These are phyloP conservation scores for Geum urbanum DNA, from an alignment of 306 rosid genomes.

Conservation along the genomic window DNA sequence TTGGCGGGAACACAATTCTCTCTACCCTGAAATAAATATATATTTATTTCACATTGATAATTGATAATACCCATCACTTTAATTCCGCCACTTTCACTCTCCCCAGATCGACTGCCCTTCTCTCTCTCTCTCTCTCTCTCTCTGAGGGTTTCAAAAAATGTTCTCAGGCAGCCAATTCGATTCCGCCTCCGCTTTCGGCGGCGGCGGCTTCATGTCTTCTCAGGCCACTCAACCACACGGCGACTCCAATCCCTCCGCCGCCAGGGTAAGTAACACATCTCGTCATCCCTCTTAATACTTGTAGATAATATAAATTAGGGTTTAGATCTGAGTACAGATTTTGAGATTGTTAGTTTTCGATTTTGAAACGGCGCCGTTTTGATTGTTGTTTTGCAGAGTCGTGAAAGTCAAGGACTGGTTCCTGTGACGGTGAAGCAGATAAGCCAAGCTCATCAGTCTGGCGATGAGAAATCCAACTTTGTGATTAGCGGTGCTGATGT, in stretches of 20 bases:
- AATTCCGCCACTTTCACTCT: neutral
- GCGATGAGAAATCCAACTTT: constrained; percentile 84
- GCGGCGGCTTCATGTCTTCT: constrained; percentile 61
- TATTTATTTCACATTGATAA: too few relatives aligned
- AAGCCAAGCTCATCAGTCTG: constrained; percentile 71
- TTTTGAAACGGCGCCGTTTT: neutral
- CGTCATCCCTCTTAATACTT: neutral
- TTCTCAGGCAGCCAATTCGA: constrained; percentile 75
- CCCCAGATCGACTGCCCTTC: neutral
- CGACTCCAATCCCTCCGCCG: constrained; percentile 49
- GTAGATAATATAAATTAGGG: neutral
- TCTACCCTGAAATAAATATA: neutral
- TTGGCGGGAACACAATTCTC: constrained; percentile 23
- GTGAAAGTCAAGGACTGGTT: constrained; percentile 65
- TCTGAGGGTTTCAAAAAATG: constrained; percentile 48
- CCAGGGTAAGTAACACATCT: constrained; percentile 41
- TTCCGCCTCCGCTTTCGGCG: constrained; percentile 42
- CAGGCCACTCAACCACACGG: constrained; percentile 43
- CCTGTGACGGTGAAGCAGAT: constrained; percentile 93
- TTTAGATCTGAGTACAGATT: neutral
- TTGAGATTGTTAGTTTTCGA: too few relatives aligned
- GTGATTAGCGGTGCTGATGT: constrained; percentile 67
- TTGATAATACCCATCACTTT: neutral
- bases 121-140: constrained; percentile 1
- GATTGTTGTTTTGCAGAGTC: constrained; percentile 35